These are phyloP conservation scores for Apiosordaria backusii DNA, from an alignment of 495 filamentous ascomycete species.

Conservation along the genomic window DNA sequence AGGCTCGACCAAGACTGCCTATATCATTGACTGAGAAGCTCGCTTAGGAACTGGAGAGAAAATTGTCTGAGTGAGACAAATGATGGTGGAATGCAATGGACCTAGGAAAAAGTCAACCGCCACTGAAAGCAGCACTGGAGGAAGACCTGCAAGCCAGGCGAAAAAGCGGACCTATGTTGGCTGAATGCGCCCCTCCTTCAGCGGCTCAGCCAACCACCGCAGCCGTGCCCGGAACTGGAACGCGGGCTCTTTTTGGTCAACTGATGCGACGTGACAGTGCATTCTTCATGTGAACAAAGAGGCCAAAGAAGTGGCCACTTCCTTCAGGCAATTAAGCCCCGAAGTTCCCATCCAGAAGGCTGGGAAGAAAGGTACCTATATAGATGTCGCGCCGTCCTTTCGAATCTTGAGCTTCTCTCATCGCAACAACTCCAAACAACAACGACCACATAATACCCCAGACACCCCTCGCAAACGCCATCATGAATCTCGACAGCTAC, in stretches of 20 bases:
- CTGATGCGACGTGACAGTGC: background rate
- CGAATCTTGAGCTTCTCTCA: background rate
- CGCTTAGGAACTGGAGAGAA: too few species aligned
- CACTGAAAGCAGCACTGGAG: background rate
- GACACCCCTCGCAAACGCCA: background rate
- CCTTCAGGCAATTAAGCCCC: background rate
- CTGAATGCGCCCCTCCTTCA: background rate
- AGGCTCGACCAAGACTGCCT: background rate
- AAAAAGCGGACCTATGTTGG: background rate
- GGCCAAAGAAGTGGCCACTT: background rate
- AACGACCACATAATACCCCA: too few species aligned
- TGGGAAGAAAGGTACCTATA: background rate
- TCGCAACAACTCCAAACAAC: background rate
- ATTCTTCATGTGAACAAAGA: background rate
- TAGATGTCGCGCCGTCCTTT: background rate
- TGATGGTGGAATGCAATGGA: background rate
- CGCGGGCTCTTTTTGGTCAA: background rate
- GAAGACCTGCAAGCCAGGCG: too few species aligned
- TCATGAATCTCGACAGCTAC: constrained; percentile 33
- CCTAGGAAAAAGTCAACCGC: background rate
- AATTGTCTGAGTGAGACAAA: background rate
- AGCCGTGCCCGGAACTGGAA: background rate
- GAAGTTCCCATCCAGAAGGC: background rate
- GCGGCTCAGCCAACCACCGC: background rate
- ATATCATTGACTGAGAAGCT: background rate